phyloP scores from a whole-genome alignment of 192 early-diverging fungal genomes.

The Backusella parvicylindrica region DNA sequence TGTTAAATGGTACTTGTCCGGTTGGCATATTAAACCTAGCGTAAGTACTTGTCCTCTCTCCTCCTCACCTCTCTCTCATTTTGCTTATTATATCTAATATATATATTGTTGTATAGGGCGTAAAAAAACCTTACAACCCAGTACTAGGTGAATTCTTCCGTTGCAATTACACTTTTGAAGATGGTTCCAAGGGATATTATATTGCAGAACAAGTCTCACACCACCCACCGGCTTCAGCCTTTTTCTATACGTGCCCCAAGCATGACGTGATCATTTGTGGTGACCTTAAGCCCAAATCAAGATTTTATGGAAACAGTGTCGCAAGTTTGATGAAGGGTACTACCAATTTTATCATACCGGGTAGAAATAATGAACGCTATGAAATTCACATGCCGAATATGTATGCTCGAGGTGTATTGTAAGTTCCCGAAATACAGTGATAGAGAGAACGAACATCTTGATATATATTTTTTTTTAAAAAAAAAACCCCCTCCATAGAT shows the following conservation, averaged over 20 bases:
- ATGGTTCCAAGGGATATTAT: slow-evolving; percentile 70
- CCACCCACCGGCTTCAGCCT: slow-evolving; percentile 88
- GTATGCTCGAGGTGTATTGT: slow-evolving; percentile 81
- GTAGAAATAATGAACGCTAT: slow-evolving; percentile 72
- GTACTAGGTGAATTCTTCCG: slow-evolving; percentile 90
- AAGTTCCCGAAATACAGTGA: too few species aligned
- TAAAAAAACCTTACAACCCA: slow-evolving; percentile 95
- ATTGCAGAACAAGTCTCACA: slow-evolving; percentile 92
- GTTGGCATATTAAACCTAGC: slow-evolving; percentile 92
- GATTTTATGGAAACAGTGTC: slow-evolving; percentile 87
- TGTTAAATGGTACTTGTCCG: slow-evolving; percentile 82
- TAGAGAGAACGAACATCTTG: too few species aligned
- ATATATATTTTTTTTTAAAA: too few species aligned
- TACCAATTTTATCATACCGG: slow-evolving; percentile 55
- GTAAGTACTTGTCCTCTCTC: slow-evolving; percentile 43
- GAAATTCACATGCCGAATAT: slow-evolving; percentile 85
- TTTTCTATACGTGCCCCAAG: slow-evolving; percentile 79
- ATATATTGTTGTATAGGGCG: slow-evolving; percentile 47
- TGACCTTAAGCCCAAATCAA: slow-evolving; percentile 81
- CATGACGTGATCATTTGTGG: slow-evolving; percentile 76
- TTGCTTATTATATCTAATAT: not conserved
- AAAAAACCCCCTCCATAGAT: too few species aligned
- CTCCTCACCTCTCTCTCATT: not conserved
- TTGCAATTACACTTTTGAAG: slow-evolving; percentile 68
- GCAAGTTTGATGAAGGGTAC: slow-evolving; percentile 84